Base-by-base conservation (phyloP, 768 basidiomycete genomes). In the Galerina sulciceps region DNA sequence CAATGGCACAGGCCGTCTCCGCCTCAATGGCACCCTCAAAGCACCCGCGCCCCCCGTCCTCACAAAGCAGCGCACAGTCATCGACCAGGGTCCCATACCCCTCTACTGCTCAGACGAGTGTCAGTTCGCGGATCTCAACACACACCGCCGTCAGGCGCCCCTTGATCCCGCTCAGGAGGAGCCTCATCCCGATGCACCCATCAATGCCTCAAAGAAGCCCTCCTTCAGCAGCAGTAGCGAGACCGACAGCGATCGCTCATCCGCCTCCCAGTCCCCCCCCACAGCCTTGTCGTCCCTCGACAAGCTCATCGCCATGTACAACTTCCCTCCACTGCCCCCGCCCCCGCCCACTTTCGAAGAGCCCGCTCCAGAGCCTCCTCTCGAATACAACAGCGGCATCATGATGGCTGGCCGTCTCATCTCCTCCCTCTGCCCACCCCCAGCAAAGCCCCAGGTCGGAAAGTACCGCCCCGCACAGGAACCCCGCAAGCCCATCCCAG, bases 91-190 rank as follows among this genome's bases (percentile, higher is more conserved):
- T 1, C 91, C 90, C n/a, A 85, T 84, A 1, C 91, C 91, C 17
- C 81, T 93, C 58, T 93, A 94, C 75, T 94, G 91, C 74, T 93
- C 91, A 1, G 89, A 91, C 61, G 83, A 88, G 66, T 94, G 91
- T 69, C 79, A 83, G 59, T 71, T 86, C 41, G 74, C 75, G 40
- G 91, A 93, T 71, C 69, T 86, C 64, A 76, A 77, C 65, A 70
- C 70, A 65, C 67, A 66, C 23, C 69, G 76, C 38, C 75, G 75
- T 36, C 74, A 69, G 50, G 73, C 81, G 46, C 77, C 78, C 53
- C 75, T 79, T 69, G 70, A 84, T 62, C 85, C 83, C 26, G 72
- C 76, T 60, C 76, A 76, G 20, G 70, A 76, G 11, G 73, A 78
- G 34, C 34, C 63, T 17, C 31, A 3, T 8, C 34, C 57, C 4